Percentiles rank a stretch among this genome's conserved stretches.
Conservation (phyloP, 2,329 filamentous ascomycete species). For the Phoma herbarum region DNA sequence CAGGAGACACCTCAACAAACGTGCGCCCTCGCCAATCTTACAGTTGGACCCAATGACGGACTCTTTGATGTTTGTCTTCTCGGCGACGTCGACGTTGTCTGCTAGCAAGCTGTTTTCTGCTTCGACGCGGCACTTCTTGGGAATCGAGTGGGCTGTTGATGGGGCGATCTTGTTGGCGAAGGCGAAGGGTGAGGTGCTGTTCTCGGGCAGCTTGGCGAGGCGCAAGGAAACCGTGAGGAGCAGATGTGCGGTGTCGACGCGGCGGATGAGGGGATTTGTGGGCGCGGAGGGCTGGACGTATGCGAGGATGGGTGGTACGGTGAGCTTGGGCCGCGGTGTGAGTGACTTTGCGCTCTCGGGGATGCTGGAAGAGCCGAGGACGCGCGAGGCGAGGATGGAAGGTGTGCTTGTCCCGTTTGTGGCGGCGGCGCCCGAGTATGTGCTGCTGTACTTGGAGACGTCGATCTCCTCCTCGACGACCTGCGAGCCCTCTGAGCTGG, state of each 20-base stretch:
- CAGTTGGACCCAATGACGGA: slow-evolving; percentile 87
- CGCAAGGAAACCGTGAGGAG: slow-evolving; percentile 83
- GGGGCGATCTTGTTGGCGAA: slow-evolving; percentile 78
- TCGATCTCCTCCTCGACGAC: slow-evolving; percentile 63
- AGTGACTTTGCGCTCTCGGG: slow-evolving; percentile 40
- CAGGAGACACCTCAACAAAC: slow-evolving; percentile 84
- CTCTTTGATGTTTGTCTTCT: slow-evolving; percentile 92
- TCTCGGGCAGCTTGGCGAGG: slow-evolving; percentile 80
- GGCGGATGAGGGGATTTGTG: slow-evolving; percentile 72
- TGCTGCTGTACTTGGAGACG: slow-evolving; percentile 62
- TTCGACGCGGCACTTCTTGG: slow-evolving; percentile 81
- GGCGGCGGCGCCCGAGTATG: slow-evolving; percentile 46
- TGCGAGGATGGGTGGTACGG: slow-evolving; percentile 77
- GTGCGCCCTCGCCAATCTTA: slow-evolving; percentile 84
- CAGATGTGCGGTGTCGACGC: slow-evolving; percentile 86
- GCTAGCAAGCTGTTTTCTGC: slow-evolving; percentile 83
- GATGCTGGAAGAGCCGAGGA: slow-evolving; percentile 42
- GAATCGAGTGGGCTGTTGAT: slow-evolving; percentile 78
- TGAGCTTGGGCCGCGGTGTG: slow-evolving; percentile 49
- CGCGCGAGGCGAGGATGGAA: slow-evolving; percentile 48
- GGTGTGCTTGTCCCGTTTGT: slow-evolving; percentile 22
- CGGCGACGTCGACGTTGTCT: slow-evolving; percentile 88
- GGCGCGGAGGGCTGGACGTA: slow-evolving; percentile 77
- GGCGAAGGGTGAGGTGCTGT: slow-evolving; percentile 72
- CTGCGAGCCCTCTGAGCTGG: slow-evolving; percentile 46